Conservation (phyloP, 169 alveolate genomes). For the Plasmodium inui region DNA sequence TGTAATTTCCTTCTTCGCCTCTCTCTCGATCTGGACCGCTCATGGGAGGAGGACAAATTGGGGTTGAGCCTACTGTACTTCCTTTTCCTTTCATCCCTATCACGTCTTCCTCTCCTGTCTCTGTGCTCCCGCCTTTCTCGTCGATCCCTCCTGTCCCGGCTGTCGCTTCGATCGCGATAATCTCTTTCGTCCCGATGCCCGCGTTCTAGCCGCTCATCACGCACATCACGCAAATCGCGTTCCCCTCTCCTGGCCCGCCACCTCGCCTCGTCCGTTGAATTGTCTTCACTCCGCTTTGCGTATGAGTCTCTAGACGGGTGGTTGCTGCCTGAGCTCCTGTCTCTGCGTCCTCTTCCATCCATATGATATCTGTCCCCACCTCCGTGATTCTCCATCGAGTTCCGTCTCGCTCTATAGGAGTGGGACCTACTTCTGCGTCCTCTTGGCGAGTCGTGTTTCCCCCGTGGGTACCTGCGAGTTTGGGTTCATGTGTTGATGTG, state of each 20-base stretch:
- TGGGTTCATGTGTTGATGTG: too few species aligned
- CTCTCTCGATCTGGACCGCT: conserved; percentile 85
- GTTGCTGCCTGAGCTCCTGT: conserved; percentile 2
- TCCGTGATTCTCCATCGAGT: conserved; percentile 6
- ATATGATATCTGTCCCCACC: not conserved
- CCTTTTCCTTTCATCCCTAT: conserved; percentile 24
- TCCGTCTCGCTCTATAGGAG: not conserved
- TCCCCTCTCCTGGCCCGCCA: conserved; percentile 22
- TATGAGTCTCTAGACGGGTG: not conserved
- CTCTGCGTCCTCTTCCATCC: conserved; percentile 5
- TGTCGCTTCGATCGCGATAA: conserved; percentile 3
- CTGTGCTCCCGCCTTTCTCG: not conserved
- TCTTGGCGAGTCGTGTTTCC: not conserved
- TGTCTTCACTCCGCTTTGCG: not conserved
- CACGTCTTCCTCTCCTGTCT: conserved; percentile 8
- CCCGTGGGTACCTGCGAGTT: not conserved
- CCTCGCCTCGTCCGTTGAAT: conserved; percentile 20
- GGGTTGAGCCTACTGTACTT: conserved; percentile 74
- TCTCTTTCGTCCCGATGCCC: not conserved
- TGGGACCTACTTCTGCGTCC: conserved; percentile 8
- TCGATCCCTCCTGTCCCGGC: conserved; percentile 58
- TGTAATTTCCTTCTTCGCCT: conserved; percentile 86
- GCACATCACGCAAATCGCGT: not conserved
- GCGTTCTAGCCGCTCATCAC: not conserved
- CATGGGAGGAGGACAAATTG: conserved; percentile 84